Evolutionary conservation across 768 basidiomycete genomes (phyloP), one percentile per base, ranked within the genome.

Genomic region (Amanita thiersii): DNA sequence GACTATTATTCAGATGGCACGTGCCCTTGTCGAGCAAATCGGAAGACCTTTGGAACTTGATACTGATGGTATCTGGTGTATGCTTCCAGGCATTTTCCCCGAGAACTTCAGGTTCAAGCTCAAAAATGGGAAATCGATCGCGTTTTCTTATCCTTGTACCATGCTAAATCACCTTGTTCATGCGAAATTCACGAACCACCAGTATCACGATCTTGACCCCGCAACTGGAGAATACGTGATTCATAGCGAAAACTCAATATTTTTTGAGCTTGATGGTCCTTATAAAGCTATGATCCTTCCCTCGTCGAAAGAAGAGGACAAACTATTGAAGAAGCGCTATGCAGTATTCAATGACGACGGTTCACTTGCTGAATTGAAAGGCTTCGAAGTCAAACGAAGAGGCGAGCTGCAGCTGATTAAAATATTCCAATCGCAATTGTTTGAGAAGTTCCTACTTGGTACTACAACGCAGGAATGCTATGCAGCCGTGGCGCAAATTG

Each of bases 21-120:
- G 96, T 26, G 84, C 92, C 44, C 73, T 98, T 21, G 96, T 99
- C 15, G 96, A 99, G 53, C 90, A 96, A 63, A 92, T 99, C 41
- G 96, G 96, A 2, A 81, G 96, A 5, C 96, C 96, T 1, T 78
- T 99, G 39, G 96, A 99, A 56, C 65, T 99, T 50, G 96, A 99
- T 59, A 99, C 96, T 10, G 96, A 99, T 62, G 94, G 96, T 49
- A 99, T 99, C 50, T 98, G 96, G 96, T 99, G 96, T 63, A 99
- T 99, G 96, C 79, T 98, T 17, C 96, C 96, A 3, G 91, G 89
- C 2, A 78, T 91, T 9, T 99, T 99, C 61, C 96, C 96, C 2
- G 96, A 98, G 63, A 89, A 96, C 62, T 98, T 97, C 79, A 83
- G 81, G 59, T 97, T 98, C 73, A 81, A 92, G 56, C 72, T 97